Percentiles rank a stretch among this genome's conserved stretches.
Conservation (phyloP, 164 flowering plant species). For the Magnolia kwangsiensis region DNA sequence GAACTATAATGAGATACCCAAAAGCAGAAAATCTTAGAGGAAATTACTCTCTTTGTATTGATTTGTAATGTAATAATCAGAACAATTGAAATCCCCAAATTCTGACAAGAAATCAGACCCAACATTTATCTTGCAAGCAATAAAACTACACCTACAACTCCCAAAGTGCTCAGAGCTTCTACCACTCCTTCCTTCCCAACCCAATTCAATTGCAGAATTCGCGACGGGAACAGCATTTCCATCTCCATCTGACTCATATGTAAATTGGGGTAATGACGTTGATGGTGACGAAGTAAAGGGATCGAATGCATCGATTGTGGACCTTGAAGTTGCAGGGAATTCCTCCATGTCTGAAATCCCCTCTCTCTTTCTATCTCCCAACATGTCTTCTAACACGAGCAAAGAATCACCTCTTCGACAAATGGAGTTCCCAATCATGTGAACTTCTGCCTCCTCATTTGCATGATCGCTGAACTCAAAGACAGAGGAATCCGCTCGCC, state of each 20-base stretch:
- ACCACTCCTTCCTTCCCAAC: neutral
- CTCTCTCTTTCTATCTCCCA: conserved; percentile 1
- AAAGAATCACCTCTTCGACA: neutral
- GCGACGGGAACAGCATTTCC: neutral
- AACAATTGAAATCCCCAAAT: neutral
- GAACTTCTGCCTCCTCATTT: neutral
- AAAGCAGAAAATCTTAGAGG: neutral
- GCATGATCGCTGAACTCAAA: neutral
- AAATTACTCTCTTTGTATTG: neutral
- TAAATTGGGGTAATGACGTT: neutral
- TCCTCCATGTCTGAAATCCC: neutral
- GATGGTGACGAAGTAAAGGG: neutral
- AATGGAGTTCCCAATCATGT: neutral
- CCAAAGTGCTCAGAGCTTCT: neutral
- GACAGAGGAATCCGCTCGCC: conserved; percentile 17
- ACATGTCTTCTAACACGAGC: neutral
- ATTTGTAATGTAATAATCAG: neutral
- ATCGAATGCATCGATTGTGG: neutral
- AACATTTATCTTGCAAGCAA: neutral
- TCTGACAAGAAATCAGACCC: neutral
- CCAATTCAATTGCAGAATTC: neutral
- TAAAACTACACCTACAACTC: neutral
- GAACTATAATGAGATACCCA: neutral
- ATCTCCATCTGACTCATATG: neutral
- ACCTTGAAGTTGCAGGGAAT: neutral